Base-by-base conservation (phyloP, 768 basidiomycete species). In the Psilocybe azurescens region DNA sequence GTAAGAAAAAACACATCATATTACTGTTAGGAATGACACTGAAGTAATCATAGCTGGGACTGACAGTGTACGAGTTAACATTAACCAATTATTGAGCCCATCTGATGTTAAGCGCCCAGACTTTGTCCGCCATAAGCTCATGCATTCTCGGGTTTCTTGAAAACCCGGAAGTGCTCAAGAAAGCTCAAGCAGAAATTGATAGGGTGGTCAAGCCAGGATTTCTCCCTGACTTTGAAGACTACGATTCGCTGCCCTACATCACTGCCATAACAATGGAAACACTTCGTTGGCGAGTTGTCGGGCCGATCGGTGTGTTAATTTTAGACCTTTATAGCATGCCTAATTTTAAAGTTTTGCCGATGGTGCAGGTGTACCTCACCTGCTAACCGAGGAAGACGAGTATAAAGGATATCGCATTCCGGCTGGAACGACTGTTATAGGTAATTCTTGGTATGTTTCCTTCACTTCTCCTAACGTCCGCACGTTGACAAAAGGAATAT, bases 131-230 rank as follows among this genome's bases (percentile, higher is more conserved):
- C 33, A 47, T 65, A 9, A 28, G 46, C 3, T 56, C 64, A 0
- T 64, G 67, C 33, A 59, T 71, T 9, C 61, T 69, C 7, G 67
- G 57, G 4, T 55, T 73, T 49, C 60, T 62, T 0, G 50, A 50
- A 20, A 36, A 64, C 24, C 68, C 70, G 14, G 67, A 69, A 1
- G 59, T 71, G n/a, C 65, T 65, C 41, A 41, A 41, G 28, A 64
- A 60, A 39, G 68, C 68, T 9, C 69, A 62, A 65, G 48, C 56
- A 30, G 67, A 78, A 75, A 74, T 53, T 5, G 52, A 53, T 53
- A 32, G 56, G 1, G 57, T 71, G 1, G 33, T 73, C 18, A 64
- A 57, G 0, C 16, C 53, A 38, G 65, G 67, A 4, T 62, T 67
- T 5, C 62, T 73, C 5, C 74, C 72, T 5, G 49, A 58, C 7